Evolutionary conservation across 2,329 filamentous ascomycete genomes (phyloP), one percentile per base, ranked within the genome.

Genomic region (Plenodomus tracheiphilus): DNA sequence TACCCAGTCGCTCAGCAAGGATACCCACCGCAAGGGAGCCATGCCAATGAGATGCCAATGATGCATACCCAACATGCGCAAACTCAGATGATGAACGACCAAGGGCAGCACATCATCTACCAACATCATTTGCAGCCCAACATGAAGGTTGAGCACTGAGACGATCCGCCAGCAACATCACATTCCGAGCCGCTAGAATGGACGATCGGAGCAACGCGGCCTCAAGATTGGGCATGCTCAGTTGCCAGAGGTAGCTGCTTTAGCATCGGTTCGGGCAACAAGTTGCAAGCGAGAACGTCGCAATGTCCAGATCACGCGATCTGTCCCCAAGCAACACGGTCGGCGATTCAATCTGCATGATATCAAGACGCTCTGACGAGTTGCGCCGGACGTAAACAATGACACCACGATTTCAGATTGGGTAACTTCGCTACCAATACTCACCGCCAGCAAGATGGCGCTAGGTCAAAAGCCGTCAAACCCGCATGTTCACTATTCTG

Each of bases 61-160:
- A 71, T 72, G 69, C 69, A 67, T 16, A 58, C 65, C 19, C 58
- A 64, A 32, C 68, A 70, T 41, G 48, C 57, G 9, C 68, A 69
- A 46, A 38, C 62, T 18, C 69, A 68, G 42, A 72, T 74, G 70
- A 74, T 74, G 61, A 61, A 62, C 22, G 68, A 71, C 42, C 66
- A 69, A 42, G 62, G 65, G n/a, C 69, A 64, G 41, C 61, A 73
- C 49, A 72, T 75, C 53, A 72, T 74, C 61, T 75, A 74, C 43
- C 69, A 52, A 35, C 42, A 46, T 3, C 49, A 70, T 41, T 66
- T 72, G 56, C 64, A 64, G 36, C 60, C 66, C 7, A 73, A 73
- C 52, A 72, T 74, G 69, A 75, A 74, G 58, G 67, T 68, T 19
- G 72, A 75, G 58, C 68, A 72, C 39, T 69, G 59, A 66, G 50